phyloP scores from a whole-genome alignment of 768 basidiomycete species.

The Sporobolomyces phaffii region DNA sequence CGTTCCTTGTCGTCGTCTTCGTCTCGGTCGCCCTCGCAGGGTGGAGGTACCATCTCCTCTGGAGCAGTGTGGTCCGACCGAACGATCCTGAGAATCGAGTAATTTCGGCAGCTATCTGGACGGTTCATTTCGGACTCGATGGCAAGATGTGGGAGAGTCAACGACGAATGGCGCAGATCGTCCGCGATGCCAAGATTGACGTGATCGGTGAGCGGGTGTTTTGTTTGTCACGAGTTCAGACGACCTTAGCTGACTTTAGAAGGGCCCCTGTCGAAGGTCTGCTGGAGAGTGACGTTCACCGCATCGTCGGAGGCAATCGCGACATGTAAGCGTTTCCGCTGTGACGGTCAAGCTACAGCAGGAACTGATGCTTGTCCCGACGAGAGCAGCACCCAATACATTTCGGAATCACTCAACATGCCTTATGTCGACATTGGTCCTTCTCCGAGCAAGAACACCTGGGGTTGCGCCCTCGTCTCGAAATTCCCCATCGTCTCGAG shows the following conservation, averaged over 20 bases:
- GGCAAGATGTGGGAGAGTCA: constrained; percentile 60
- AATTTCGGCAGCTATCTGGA: constrained; percentile 82
- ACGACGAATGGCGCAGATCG: constrained; percentile 57
- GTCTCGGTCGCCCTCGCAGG: not conserved
- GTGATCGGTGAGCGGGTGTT: constrained; percentile 56
- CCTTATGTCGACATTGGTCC: constrained; percentile 77
- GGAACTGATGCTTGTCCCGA: too few relatives aligned
- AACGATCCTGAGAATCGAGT: constrained; percentile 51
- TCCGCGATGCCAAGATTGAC: constrained; percentile 77
- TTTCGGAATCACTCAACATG: constrained; percentile 74
- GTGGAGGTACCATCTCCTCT: not conserved
- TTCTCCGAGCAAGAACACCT: constrained; percentile 59
- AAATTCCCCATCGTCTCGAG: constrained; percentile 84
- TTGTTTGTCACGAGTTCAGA: too few relatives aligned
- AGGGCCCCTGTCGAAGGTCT: constrained; percentile 44
- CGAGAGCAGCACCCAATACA: constrained; percentile 64
- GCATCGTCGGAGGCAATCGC: constrained; percentile 72
- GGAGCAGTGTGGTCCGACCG: not conserved
- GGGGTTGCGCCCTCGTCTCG: constrained; percentile 25
- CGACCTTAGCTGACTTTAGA: too few relatives aligned
- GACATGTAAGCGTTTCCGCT: too few relatives aligned
- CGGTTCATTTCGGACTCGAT: constrained; percentile 80
- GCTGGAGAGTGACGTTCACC: constrained; percentile 75
- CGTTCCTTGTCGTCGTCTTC: constrained; percentile 6
- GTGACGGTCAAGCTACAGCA: too few relatives aligned